phyloP scores from a whole-genome alignment of 495 filamentous ascomycete species.

The Xylaria curta region DNA sequence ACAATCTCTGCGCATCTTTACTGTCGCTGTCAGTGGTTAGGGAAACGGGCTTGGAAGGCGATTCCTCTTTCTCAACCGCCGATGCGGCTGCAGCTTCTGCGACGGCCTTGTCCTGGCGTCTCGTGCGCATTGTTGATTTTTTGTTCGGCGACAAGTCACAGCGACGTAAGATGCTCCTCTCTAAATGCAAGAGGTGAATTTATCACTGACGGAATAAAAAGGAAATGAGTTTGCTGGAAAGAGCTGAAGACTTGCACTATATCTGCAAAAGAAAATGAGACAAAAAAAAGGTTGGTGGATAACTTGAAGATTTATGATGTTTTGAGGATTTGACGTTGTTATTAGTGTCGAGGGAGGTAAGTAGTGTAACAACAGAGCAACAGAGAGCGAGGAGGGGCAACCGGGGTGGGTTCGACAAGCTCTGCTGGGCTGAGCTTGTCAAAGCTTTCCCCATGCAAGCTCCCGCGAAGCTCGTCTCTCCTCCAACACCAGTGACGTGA shows the following conservation, averaged over 20 bases:
- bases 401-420: conserved; percentile 4
- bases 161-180: not conserved
- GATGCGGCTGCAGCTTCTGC: conserved; percentile 8
- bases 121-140: conserved; percentile 27
- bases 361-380: conserved; percentile 2
- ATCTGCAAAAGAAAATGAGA: not conserved
- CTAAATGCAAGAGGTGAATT: not conserved
- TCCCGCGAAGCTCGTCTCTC: conserved; percentile 9
- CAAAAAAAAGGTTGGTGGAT: not conserved
- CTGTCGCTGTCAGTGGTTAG: not conserved
- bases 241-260: not conserved
- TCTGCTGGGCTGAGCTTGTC: conserved; percentile 8
- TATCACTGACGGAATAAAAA: not conserved
- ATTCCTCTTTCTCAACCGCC: not conserved
- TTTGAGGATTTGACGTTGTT: not conserved
- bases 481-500: conserved; percentile 25
- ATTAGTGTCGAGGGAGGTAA: not conserved
- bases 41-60: not conserved
- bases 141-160: not conserved
- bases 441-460: not conserved
- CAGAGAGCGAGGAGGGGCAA: conserved; percentile 20
- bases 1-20: conserved; percentile 5
- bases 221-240: not conserved
- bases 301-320: not conserved
- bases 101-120: conserved; percentile 27